phyloP scores from a whole-genome alignment of 352 stramenopile genomes.

The Hyphochytrium catenoides region DNA sequence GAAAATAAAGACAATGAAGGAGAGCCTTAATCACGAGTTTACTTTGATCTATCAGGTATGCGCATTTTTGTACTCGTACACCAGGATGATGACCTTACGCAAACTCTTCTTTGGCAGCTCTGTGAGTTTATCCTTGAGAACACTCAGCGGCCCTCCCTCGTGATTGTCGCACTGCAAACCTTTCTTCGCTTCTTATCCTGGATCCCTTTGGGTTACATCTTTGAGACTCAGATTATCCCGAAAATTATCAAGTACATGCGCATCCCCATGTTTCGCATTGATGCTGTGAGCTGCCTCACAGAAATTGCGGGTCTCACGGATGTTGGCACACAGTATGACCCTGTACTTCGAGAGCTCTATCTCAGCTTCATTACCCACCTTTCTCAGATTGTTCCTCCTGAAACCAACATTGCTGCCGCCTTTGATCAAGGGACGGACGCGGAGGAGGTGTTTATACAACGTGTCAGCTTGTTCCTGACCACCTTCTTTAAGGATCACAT shows the following conservation, averaged over 20 bases:
- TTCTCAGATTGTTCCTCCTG: conserved; percentile 61
- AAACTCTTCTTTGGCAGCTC: conserved; percentile 44
- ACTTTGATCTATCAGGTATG: conserved; percentile 87
- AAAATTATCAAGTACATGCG: conserved; percentile 90
- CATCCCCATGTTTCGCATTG: conserved; percentile 80
- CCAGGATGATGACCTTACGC: too few species aligned
- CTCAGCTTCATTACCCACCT: conserved; percentile 78
- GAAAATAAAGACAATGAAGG: conserved; percentile 94
- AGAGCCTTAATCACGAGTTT: conserved; percentile 94
- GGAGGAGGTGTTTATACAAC: conserved; percentile 91
- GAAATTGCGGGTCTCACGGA: conserved; percentile 88
- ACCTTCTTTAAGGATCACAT: conserved; percentile 84
- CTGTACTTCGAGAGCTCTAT: conserved; percentile 82
- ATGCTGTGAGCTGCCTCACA: conserved; percentile 90
- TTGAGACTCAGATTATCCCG: conserved; percentile 87
- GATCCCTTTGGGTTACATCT: conserved; percentile 96
- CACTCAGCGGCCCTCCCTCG: conserved; percentile 64
- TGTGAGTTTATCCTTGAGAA: conserved; percentile 94
- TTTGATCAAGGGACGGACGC: conserved; percentile 80
- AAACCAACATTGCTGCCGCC: conserved; percentile 71
- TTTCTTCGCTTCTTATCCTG: conserved; percentile 92
- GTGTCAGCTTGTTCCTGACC: conserved; percentile 93
- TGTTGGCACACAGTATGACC: conserved; percentile 80
- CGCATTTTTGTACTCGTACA: too few species aligned
- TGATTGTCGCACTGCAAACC: conserved; percentile 87